Percentiles rank a stretch among this genome's conserved stretches.
Conservation (phyloP, 495 filamentous ascomycete species). For the Penicillium salamii region DNA sequence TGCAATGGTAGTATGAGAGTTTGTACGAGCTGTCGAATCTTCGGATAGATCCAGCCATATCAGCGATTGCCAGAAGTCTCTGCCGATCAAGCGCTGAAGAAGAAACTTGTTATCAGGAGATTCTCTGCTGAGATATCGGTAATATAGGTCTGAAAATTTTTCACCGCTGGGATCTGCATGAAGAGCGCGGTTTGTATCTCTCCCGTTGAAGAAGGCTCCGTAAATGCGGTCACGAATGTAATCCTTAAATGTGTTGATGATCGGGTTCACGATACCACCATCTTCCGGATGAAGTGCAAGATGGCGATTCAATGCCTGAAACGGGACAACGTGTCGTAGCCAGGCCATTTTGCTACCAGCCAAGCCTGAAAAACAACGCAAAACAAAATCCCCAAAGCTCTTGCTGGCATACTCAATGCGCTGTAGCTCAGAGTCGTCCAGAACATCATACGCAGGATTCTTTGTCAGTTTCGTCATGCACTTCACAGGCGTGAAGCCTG, state of each 20-base stretch:
- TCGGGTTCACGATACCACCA: slow-evolving; percentile 1
- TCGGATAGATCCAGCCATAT: not conserved
- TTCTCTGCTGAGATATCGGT: not conserved
- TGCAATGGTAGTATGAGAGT: slow-evolving; percentile 6
- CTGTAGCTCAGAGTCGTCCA: slow-evolving; percentile 45
- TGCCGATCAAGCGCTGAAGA: slow-evolving; percentile 34
- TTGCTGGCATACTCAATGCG: slow-evolving; percentile 53
- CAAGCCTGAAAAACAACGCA: slow-evolving; percentile 32
- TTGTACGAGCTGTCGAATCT: not conserved
- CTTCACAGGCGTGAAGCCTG: not conserved
- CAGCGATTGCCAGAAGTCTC: slow-evolving; percentile 31
- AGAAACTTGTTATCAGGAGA: not conserved
- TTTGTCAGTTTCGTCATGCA: slow-evolving; percentile 13
- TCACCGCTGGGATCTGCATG: slow-evolving; percentile 1
- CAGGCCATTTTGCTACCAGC: slow-evolving; percentile 39
- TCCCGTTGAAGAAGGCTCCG: not conserved
- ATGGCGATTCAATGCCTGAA: slow-evolving; percentile 15
- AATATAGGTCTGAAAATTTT: slow-evolving; percentile 6
- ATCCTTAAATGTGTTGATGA: slow-evolving; percentile 25
- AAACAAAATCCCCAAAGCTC: slow-evolving; percentile 36
- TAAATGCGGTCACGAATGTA: slow-evolving; percentile 31
- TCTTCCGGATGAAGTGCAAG: slow-evolving; percentile 9
- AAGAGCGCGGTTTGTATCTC: slow-evolving; percentile 12
- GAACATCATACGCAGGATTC: slow-evolving; percentile 28
- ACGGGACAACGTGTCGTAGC: slow-evolving; percentile 33